Evolutionary conservation across 2,329 filamentous ascomycete species (phyloP).

Genomic region (Colletotrichum limetticola): DNA sequence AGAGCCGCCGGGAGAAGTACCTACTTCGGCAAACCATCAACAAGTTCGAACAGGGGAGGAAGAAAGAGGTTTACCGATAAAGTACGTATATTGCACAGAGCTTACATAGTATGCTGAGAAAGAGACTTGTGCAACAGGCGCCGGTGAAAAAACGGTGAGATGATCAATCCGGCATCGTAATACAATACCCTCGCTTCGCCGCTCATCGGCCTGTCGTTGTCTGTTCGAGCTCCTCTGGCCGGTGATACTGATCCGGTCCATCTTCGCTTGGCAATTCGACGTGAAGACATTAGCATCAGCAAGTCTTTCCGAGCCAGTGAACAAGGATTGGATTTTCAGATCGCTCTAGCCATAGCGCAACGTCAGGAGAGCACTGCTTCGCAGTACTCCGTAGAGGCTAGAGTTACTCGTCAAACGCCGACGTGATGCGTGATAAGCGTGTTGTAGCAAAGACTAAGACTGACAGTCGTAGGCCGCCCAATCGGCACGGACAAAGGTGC

Average conservation of each 20-base stretch:
- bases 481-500: background rate
- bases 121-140: background rate
- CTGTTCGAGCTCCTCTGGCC: background rate
- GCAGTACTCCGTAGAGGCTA: no score
- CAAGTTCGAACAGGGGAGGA: background rate
- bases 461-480: conserved; percentile 20
- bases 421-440: background rate
- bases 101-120: background rate
- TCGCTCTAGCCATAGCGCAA: background rate
- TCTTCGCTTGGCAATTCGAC: background rate
- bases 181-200: background rate
- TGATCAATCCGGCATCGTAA: background rate
- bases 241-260: background rate
- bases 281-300: background rate
- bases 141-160: background rate
- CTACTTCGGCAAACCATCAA: background rate
- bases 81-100: background rate
- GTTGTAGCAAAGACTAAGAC: background rate
- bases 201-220: background rate
- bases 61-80: background rate
- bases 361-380: background rate
- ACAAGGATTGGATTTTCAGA: background rate
- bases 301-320: background rate
- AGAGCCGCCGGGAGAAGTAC: background rate
- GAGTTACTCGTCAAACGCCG: background rate